A percentile compares a stretch with the other conserved stretches of the same genome.
phyloP scores from a whole-genome alignment of 108 stramenopile genomes.

The Poteriospumella lacustris region DNA sequence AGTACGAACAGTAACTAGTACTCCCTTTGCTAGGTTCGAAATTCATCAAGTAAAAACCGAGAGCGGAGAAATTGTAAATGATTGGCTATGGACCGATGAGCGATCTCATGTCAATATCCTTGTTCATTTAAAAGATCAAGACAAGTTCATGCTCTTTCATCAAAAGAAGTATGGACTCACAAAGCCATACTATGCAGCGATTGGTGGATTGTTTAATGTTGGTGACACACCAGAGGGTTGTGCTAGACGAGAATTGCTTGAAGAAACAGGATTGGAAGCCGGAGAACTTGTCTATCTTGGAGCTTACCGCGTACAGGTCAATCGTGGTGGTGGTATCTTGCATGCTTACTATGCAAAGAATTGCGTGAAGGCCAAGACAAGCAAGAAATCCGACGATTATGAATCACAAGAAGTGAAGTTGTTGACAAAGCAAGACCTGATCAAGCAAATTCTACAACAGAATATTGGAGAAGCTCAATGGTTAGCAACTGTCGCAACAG shows the following conservation, averaged over 20 bases:
- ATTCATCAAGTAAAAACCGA: conserved; percentile 24
- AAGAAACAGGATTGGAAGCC: conserved; percentile 20
- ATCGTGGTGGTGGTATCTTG: conserved; percentile 16
- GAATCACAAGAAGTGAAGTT: neutral
- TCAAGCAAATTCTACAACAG: neutral
- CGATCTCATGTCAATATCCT: conserved; percentile 19
- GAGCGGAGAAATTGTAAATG: conserved; percentile 3
- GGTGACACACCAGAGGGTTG: neutral
- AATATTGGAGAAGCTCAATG: conserved; percentile 16
- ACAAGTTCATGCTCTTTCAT: neutral
- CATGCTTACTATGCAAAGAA: conserved; percentile 18
- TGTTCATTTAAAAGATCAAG: conserved; percentile 4
- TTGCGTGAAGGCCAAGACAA: neutral
- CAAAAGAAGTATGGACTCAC: neutral
- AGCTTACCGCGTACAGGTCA: neutral
- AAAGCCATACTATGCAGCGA: neutral
- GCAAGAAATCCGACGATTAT: conserved; percentile 16
- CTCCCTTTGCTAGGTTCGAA: conserved; percentile 19
- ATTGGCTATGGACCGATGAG: conserved; percentile 25
- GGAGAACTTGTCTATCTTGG: neutral
- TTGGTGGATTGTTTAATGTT: conserved; percentile 20
- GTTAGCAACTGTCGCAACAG: conserved; percentile 17
- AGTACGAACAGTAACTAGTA: conserved; percentile 19
- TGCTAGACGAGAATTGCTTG: conserved; percentile 6
- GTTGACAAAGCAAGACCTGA: neutral